A percentile compares a stretch with the other conserved stretches of the same genome.
Evolutionary conservation across 371 early-diverging fungal genomes (phyloP).

Genomic region (Saksenaea vasiformis): DNA sequence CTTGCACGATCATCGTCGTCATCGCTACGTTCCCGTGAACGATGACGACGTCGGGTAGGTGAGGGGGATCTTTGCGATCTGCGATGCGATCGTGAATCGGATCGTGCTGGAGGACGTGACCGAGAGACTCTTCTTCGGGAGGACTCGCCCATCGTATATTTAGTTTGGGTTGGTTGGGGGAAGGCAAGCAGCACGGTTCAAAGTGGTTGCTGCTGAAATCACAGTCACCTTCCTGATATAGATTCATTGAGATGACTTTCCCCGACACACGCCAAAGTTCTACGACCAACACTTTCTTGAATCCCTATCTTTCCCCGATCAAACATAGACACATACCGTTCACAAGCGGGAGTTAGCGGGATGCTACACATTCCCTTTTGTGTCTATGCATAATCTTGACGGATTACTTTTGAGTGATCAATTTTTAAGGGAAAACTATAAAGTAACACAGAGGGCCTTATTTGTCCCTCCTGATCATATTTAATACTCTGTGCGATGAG

Average conservation of each 20-base stretch:
- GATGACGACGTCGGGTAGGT: neutral
- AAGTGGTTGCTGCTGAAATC: neutral
- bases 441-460: neutral
- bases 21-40: neutral
- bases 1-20: constrained; percentile 1
- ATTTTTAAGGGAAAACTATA: neutral
- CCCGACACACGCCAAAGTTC: too few relatives aligned
- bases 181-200: constrained; percentile 3
- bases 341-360: neutral
- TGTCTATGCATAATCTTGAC: neutral
- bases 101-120: neutral
- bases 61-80: neutral
- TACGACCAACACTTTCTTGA: too few relatives aligned
- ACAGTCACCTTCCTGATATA: constrained; percentile 1
- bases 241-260: constrained; percentile 1
- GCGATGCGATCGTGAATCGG: neutral
- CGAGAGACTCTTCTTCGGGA: constrained; percentile 10
- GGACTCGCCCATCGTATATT: constrained; percentile 8
- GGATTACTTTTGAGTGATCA: neutral
- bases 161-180: neutral
- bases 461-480: constrained; percentile 4
- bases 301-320: neutral
- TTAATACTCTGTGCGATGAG: constrained; percentile 1
- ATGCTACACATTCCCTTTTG: neutral
- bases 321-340: neutral